Percentiles rank a stretch among this genome's conserved stretches.
Evolutionary conservation across 202 grass and related monocot genomes (phyloP).

Genomic region (Setaria italica): DNA sequence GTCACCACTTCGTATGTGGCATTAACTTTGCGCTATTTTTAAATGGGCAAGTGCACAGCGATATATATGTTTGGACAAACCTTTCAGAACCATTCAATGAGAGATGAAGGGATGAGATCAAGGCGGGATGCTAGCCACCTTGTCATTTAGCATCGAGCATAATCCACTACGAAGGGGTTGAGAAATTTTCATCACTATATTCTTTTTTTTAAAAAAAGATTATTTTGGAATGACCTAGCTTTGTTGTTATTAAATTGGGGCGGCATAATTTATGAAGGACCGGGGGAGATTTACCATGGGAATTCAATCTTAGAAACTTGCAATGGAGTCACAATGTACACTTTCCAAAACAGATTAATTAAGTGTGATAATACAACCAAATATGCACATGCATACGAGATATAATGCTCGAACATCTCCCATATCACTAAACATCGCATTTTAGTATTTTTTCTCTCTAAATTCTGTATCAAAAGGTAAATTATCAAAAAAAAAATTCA

Average conservation of each 20-base stretch:
- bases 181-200: not conserved
- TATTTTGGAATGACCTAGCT: not conserved
- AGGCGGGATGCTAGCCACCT: not conserved
- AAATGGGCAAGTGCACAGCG: not conserved
- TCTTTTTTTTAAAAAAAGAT: not conserved
- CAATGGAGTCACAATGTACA: not conserved
- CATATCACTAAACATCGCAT: not conserved
- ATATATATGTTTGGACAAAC: not conserved
- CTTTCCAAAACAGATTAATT: not conserved
- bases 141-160: not conserved
- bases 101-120: not conserved
- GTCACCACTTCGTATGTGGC: not conserved
- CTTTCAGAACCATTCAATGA: not conserved
- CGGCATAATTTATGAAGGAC: not conserved
- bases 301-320: not conserved
- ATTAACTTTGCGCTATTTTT: not conserved
- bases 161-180: not conserved
- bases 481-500: not conserved
- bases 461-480: not conserved
- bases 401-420: not conserved
- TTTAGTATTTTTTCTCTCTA: not conserved
- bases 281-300: not conserved
- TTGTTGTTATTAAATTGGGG: not conserved
- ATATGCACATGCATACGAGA: not conserved
- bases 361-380: not conserved